Evolutionary conservation across 805 yeast species (phyloP), one percentile per base, ranked within the genome.

Genomic region (Cyberlindnera amylophila): DNA sequence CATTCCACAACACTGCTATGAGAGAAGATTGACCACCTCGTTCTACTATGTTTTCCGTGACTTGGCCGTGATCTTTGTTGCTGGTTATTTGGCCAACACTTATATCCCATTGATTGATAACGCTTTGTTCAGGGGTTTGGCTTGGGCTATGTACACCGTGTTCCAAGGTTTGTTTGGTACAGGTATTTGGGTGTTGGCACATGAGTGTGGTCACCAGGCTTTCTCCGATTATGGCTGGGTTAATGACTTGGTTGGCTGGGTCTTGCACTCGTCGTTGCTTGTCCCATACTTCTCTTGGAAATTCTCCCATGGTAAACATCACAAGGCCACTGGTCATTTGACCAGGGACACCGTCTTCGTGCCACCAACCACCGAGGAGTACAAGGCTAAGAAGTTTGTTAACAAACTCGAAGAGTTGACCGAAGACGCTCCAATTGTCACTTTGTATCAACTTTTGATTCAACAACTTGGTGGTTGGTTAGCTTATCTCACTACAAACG

Each of bases 261-360:
- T 74, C 23, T 59, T 78, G 37, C 83, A 78, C 57, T 75, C 81
- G 34, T 77, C 72, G 54, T 61, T 70, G 48, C 61, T 75, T 47
- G 81, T 77, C 41, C 84, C 83, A 23, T 78, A 74, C 59, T 78
- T 78, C 52, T 74, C 81, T 4, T 78, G 82, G 83, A 77, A 78
- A 54, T 77, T 66, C 55, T 66, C 75, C 39, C 84, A 78, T 54
- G 68, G 75, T 32, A 78, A 75, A 57, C 84, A 78, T 60, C 84
- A 78, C 61, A 76, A 78, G 63, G 78, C 78, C 34, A 78, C 82
- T 18, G 83, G 82, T 49, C 79, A 77, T 58, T 60, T 77, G 51
- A 68, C 75, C 39, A 71, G 72, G 59, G 84, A 78, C 62, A 77
- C 74, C 71, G 84, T 77, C 28, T 78, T 77, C 56, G 59, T 78